Evolutionary conservation across 352 stramenopile species (phyloP), one percentile per base, ranked within the genome.

Genomic region (Phytopythium kandeliae): DNA sequence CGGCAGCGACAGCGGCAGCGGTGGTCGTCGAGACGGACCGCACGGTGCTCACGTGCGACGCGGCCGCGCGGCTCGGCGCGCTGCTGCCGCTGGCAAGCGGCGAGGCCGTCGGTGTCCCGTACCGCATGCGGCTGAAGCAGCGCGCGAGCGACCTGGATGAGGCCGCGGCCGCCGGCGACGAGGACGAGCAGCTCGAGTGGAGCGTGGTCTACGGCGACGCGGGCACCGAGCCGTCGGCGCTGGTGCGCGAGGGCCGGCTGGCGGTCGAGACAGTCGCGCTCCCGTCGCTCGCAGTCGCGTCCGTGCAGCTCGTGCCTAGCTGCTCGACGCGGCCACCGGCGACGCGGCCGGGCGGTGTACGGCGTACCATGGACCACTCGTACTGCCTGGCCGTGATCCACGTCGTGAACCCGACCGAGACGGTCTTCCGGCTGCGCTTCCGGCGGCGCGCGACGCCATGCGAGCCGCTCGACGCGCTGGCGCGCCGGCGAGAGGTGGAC

Each of bases 361-460:
- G 24, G 19, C 43, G 25, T 3, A 75, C 62, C 38, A 75, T 74
- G 40, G 75, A 91, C 51, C 67, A 86, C 52, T 62, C 54, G 24
- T 65, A 69, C 54, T 82, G 69, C 33, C 37, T 70, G 28, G 56
- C 85, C 22, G 48, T 82, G 7, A 59, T 86, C 8, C 65, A 91
- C 21, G 48, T 91, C 2, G 57, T 68, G 25, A 91, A 91, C 55
- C 80, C 75, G 1, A 89, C 77, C 0, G 77, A 89, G 64, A 91
- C 77, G 7, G 70, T 67, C 4, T 90, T 90, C 57, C 57, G 58
- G 24, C 68, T 90, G 8, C 61, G 66, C 8, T 46, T 87, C 22
- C 61, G 51, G 9, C 43, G 45, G 36, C 34, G 38, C 47, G 6
- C 13, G 2, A 9, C 22, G 11, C 7, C 0, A 21, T 4, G 1